These are phyloP conservation scores for Fusarium sp. DNA, from an alignment of 2,329 filamentous ascomycete genomes.

Conservation along the genomic window DNA sequence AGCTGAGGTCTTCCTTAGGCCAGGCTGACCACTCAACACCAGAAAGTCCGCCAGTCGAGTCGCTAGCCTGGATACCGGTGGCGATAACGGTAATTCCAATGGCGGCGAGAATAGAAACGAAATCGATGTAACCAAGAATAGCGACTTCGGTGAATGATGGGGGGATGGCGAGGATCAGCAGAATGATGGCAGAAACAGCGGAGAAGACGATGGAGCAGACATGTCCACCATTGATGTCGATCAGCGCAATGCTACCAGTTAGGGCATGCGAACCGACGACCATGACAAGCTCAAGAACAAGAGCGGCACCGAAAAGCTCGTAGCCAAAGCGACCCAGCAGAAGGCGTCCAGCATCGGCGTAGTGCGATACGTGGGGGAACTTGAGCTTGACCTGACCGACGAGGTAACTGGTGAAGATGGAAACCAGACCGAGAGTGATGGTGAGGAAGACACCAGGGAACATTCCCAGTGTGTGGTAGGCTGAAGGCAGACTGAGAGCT, in stretches of 20 bases:
- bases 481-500: slow-evolving; percentile 58
- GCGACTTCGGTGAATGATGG: slow-evolving; percentile 57
- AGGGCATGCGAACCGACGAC: slow-evolving; percentile 78
- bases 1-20: slow-evolving; percentile 58
- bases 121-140: slow-evolving; percentile 55
- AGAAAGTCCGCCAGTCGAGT: slow-evolving; percentile 49
- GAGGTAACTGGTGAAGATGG: slow-evolving; percentile 62
- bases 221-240: slow-evolving; percentile 69
- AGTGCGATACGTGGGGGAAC: slow-evolving; percentile 63
- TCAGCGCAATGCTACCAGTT: slow-evolving; percentile 76
- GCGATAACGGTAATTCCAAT: slow-evolving; percentile 74
- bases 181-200: slow-evolving; percentile 59
- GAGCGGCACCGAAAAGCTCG: slow-evolving; percentile 71
- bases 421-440: slow-evolving; percentile 58
- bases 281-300: slow-evolving; percentile 75
- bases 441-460: slow-evolving; percentile 59
- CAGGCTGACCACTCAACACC: slow-evolving; percentile 58
- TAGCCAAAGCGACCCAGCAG: slow-evolving; percentile 70
- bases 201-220: slow-evolving; percentile 52
- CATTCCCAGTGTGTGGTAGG: slow-evolving; percentile 67
- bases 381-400: slow-evolving; percentile 62
- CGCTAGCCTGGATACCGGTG: slow-evolving; percentile 62
- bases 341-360: slow-evolving; percentile 61
- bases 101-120: slow-evolving; percentile 67
- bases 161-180: slow-evolving; percentile 60